Conservation (phyloP, 805 yeast genomes). For the Saturnispora galanensis region DNA sequence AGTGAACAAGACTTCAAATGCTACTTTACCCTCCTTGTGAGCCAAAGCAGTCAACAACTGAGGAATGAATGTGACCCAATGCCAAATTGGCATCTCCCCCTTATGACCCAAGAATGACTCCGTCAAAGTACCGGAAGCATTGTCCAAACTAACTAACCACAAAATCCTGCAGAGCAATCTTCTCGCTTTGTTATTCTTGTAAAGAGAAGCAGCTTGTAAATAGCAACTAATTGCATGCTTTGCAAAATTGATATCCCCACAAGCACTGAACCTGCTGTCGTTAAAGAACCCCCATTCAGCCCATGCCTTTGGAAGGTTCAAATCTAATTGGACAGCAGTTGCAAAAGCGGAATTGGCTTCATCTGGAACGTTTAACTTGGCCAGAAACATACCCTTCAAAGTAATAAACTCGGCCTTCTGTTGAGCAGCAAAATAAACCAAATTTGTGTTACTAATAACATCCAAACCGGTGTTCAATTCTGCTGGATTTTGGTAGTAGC, state of each 20-base stretch:
- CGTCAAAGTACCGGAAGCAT: conserved; percentile 66
- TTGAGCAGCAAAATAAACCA: conserved; percentile 92
- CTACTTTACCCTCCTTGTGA: conserved; percentile 83
- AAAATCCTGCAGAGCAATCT: conserved; percentile 78
- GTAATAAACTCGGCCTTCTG: conserved; percentile 98
- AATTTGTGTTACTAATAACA: conserved; percentile 90
- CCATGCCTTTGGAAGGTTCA: conserved; percentile 96
- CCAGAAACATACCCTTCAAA: conserved; percentile 94
- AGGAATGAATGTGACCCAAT: conserved; percentile 96
- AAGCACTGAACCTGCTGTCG: conserved; percentile 77
- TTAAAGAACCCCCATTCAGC: conserved; percentile 99
- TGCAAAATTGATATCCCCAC: conserved; percentile 71
- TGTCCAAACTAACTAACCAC: conserved; percentile 91
- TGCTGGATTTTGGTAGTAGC: conserved; percentile 86
- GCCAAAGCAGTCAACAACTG: conserved; percentile 84
- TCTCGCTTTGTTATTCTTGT: conserved; percentile 86
- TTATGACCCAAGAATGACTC: conserved; percentile 85
- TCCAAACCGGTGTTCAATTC: conserved; percentile 93
- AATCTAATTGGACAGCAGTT: conserved; percentile 92
- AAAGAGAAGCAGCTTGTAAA: conserved; percentile 93
- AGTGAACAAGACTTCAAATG: conserved; percentile 75
- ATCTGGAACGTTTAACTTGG: conserved; percentile 79
- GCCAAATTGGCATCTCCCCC: conserved; percentile 98
- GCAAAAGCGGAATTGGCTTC: conserved; percentile 98
- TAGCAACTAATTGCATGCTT: conserved; percentile 93